A percentile compares a stretch with the other conserved stretches of the same genome.
Evolutionary conservation across 768 basidiomycete species (phyloP).

Genomic region (Lyophyllum semitale): DNA sequence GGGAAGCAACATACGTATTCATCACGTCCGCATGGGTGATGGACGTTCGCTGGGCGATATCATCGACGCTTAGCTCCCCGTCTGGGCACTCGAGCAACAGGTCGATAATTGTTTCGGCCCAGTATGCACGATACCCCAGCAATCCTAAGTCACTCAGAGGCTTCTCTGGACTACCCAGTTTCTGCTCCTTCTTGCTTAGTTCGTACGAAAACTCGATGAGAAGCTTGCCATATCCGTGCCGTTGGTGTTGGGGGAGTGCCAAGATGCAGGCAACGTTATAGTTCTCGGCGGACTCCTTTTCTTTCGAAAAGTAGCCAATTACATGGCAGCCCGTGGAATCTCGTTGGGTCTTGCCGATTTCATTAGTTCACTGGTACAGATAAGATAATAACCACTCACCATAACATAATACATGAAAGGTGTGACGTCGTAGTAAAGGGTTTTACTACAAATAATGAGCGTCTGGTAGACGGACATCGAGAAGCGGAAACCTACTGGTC

Average conservation of each 20-base stretch:
- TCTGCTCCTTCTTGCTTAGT: slow-evolving; percentile 93
- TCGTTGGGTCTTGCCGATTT: slow-evolving; percentile 59
- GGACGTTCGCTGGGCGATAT: slow-evolving; percentile 93
- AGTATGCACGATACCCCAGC: slow-evolving; percentile 92
- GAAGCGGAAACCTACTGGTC: slow-evolving; percentile 75
- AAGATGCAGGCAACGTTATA: slow-evolving; percentile 99
- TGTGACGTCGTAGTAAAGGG: slow-evolving; percentile 98
- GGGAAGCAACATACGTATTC: slow-evolving; percentile 81
- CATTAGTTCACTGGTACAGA: slow-evolving; percentile 12
- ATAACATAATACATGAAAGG: slow-evolving; percentile 99
- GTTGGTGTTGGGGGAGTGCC: slow-evolving; percentile 97
- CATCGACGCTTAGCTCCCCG: slow-evolving; percentile 88
- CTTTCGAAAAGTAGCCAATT: slow-evolving; percentile 98
- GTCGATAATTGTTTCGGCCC: slow-evolving; percentile 96
- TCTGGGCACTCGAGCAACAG: slow-evolving; percentile 75
- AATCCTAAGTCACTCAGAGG: slow-evolving; percentile 94
- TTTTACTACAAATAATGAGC: slow-evolving; percentile 65
- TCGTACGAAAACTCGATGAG: slow-evolving; percentile 99
- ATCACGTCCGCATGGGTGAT: slow-evolving; percentile 96
- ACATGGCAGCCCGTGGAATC: slow-evolving; percentile 92
- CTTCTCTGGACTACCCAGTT: slow-evolving; percentile 97
- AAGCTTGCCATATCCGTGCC: slow-evolving; percentile 92
- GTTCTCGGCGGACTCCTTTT: slow-evolving; percentile 96
- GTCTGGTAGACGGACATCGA: slow-evolving; percentile 14
- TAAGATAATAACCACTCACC: slow-evolving; percentile 46